Percentiles rank a stretch among this genome's conserved stretches.
These are phyloP conservation scores for Chalciporus sphaerocephalus DNA, from an alignment of 768 basidiomycete species.

Conservation along the genomic window DNA sequence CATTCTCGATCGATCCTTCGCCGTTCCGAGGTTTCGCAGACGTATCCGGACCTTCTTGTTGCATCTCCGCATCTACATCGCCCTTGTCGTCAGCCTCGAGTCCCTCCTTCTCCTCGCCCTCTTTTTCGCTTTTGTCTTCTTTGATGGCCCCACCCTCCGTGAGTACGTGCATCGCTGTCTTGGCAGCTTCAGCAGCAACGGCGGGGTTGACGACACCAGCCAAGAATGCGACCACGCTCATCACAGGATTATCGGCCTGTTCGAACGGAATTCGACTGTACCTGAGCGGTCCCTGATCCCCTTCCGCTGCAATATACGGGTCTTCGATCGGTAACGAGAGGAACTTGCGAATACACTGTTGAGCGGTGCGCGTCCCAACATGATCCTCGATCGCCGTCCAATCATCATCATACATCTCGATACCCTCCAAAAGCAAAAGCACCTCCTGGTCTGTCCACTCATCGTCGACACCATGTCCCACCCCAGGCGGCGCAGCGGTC, in stretches of 20 bases:
- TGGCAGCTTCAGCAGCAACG: slow-evolving; percentile 91
- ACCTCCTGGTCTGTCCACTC: slow-evolving; percentile 93
- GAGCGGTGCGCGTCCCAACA: slow-evolving; percentile 84
- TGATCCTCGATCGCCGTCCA: slow-evolving; percentile 93
- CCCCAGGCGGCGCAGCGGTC: slow-evolving; percentile 37
- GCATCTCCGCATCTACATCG: slow-evolving; percentile 39
- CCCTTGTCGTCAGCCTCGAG: slow-evolving; percentile 36
- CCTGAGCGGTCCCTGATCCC: slow-evolving; percentile 67
- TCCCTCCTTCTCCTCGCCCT: slow-evolving; percentile 31
- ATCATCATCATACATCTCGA: slow-evolving; percentile 98
- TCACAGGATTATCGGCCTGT: slow-evolving; percentile 94
- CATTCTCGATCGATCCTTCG: slow-evolving; percentile 15
- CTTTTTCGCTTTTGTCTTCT: slow-evolving; percentile 26
- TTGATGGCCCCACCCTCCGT: slow-evolving; percentile 54
- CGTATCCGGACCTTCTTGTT: slow-evolving; percentile 27
- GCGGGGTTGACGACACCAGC: slow-evolving; percentile 88
- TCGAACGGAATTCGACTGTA: slow-evolving; percentile 86
- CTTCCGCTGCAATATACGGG: slow-evolving; percentile 77
- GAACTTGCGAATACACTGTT: slow-evolving; percentile 96
- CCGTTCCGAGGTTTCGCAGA: slow-evolving; percentile 7
- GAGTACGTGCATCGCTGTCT: slow-evolving; percentile 79
- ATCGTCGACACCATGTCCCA: slow-evolving; percentile 42
- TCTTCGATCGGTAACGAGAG: slow-evolving; percentile 96
- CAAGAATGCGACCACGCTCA: slow-evolving; percentile 97
- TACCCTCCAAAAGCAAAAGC: slow-evolving; percentile 84